Conservation (phyloP, 2,329 filamentous ascomycete genomes). For the Pseudogymnoascus sp. region DNA sequence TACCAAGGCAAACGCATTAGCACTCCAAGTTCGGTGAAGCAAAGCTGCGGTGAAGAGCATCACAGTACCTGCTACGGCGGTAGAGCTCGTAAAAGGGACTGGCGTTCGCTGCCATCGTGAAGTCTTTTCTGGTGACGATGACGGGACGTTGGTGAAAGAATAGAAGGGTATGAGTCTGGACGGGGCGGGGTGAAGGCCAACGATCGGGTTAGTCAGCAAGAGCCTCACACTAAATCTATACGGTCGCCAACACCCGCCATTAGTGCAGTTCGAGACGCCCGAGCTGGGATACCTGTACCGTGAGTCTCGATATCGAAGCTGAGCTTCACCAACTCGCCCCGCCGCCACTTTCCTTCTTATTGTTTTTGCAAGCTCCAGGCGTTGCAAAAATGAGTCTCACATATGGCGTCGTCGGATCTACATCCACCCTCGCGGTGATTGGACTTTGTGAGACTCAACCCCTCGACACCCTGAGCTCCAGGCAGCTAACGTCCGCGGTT, state of each 20-base stretch:
- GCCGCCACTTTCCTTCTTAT: conserved; percentile 6
- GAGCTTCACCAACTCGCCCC: conserved; percentile 9
- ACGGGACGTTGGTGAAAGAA: conserved; percentile 1
- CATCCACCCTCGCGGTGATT: conserved; percentile 61
- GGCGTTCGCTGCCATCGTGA: conserved; percentile 41
- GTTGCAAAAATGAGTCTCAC: conserved; percentile 56
- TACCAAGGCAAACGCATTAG: conserved; percentile 32
- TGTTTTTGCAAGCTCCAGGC: conserved; percentile 10
- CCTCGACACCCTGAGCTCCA: conserved; percentile 10
- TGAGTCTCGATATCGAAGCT: conserved; percentile 1
- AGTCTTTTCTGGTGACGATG: conserved; percentile 6
- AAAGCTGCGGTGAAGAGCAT: conserved; percentile 25
- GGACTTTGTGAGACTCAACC: conserved; percentile 61
- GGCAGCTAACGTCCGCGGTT: conserved; percentile 22
- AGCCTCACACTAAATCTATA: background rate
- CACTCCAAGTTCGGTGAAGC: conserved; percentile 24
- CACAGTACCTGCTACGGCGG: conserved; percentile 84
- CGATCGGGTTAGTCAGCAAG: background rate
- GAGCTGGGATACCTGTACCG: conserved; percentile 3
- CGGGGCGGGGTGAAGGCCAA: background rate
- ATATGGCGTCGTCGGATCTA: conserved; percentile 63
- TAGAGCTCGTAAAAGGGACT: conserved; percentile 88
- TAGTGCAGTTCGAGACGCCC: background rate
- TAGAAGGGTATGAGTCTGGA: background rate
- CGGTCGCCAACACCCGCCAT: background rate